Percentiles rank a stretch among this genome's conserved stretches.
Conservation (phyloP, 495 filamentous ascomycete genomes). For the Aspergillus cavernicola region DNA sequence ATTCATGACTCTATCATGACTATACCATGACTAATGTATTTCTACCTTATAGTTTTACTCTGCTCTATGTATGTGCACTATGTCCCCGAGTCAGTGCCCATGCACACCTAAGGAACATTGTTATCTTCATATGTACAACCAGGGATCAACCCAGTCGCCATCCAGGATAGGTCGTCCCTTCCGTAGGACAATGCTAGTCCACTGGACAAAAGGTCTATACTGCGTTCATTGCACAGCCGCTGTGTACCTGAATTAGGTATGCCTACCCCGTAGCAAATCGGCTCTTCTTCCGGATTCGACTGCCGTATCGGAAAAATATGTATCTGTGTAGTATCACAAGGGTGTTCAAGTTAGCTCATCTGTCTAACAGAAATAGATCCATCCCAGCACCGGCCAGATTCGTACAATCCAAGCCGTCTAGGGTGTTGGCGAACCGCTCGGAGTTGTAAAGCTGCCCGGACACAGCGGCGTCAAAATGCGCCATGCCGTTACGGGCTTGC, state of each 20-base stretch:
- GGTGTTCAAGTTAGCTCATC: background rate
- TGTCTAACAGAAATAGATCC: background rate
- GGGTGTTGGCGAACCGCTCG: background rate
- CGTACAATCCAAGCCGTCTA: background rate
- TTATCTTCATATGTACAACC: background rate
- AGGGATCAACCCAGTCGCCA: background rate
- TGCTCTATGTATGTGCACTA: background rate
- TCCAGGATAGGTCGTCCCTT: background rate
- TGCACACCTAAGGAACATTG: background rate
- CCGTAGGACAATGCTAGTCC: conserved; percentile 4
- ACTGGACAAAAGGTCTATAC: background rate
- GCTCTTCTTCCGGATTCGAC: conserved; percentile 48
- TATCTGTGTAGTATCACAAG: conserved; percentile 35
- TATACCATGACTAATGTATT: background rate
- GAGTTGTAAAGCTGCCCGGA: conserved; percentile 4
- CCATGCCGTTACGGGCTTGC: conserved; percentile 12
- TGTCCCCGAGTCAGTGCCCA: background rate
- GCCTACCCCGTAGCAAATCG: conserved; percentile 39
- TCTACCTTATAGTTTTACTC: background rate
- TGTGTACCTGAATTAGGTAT: background rate
- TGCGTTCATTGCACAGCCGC: background rate
- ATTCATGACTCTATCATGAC: no score
- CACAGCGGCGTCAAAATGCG: conserved; percentile 9
- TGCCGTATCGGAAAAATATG: conserved; percentile 62
- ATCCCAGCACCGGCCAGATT: background rate